phyloP scores from a whole-genome alignment of 1,284 basidiomycete species.

The Cutaneotrichosporon sp. region DNA sequence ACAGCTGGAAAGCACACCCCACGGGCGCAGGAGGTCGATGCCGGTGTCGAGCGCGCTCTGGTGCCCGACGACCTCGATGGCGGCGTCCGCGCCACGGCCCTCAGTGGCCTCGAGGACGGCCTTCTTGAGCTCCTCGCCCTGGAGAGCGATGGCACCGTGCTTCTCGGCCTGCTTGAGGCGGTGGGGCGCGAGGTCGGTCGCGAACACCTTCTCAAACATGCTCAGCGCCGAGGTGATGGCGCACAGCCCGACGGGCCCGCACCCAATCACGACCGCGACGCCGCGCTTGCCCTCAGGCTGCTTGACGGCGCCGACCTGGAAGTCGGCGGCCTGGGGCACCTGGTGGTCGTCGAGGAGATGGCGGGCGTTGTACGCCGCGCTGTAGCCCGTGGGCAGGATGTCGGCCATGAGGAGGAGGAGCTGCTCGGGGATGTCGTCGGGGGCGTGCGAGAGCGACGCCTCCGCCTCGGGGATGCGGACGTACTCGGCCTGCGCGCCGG shows the following conservation, averaged over 20 bases:
- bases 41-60: conserved; percentile 68
- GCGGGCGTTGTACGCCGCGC: conserved; percentile 52
- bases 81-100: conserved; percentile 55
- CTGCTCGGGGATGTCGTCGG: conserved; percentile 47
- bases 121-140: conserved; percentile 32
- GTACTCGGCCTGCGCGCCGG: conserved; percentile 86
- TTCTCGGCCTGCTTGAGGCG: conserved; percentile 38
- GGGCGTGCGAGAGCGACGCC: conserved; percentile 52
- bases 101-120: conserved; percentile 41
- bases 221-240: conserved; percentile 52
- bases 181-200: conserved; percentile 37
- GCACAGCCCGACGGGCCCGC: conserved; percentile 56
- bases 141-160: conserved; percentile 52
- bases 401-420: conserved; percentile 55
- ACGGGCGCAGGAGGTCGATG: conserved; percentile 74
- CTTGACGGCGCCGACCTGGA: conserved; percentile 8
- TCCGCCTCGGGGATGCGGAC: conserved; percentile 66
- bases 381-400: conserved; percentile 56
- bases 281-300: conserved; percentile 36
- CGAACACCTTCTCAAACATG: conserved; percentile 49
- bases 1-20: conserved; percentile 75
- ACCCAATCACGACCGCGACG: conserved; percentile 52
- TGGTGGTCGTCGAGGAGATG: conserved; percentile 37
- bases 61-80: conserved; percentile 74
- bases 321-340: background rate